These are phyloP conservation scores for Phaeosphaeria sp. DNA, from an alignment of 2,329 filamentous ascomycete genomes.

Conservation along the genomic window DNA sequence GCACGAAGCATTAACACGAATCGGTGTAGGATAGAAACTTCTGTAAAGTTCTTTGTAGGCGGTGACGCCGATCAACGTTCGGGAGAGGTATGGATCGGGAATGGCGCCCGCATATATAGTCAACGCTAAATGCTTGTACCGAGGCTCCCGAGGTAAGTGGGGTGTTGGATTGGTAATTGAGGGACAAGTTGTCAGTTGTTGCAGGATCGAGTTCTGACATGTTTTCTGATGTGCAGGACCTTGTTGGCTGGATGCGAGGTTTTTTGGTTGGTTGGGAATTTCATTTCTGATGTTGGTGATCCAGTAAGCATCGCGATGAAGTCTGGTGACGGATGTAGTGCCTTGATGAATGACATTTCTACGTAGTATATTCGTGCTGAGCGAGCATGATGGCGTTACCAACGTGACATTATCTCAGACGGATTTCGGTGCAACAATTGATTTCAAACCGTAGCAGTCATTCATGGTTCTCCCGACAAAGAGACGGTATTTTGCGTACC, in stretches of 20 bases:
- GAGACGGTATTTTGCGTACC: background rate
- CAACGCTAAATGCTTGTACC: conserved; percentile 17
- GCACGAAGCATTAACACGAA: background rate
- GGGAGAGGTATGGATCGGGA: conserved; percentile 15
- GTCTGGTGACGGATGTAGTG: background rate
- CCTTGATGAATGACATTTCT: background rate
- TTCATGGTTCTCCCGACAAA: background rate
- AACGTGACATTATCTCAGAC: background rate
- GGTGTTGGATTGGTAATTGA: conserved; percentile 24
- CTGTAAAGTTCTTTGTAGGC: conserved; percentile 18
- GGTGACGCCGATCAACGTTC: conserved; percentile 23
- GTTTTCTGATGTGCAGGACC: background rate
- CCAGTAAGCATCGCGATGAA: background rate
- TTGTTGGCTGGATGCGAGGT: background rate
- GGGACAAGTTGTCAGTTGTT: conserved; percentile 1
- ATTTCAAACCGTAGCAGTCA: background rate
- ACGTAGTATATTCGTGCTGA: background rate
- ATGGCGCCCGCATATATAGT: background rate
- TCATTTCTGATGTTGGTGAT: background rate
- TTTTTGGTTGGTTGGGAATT: background rate
- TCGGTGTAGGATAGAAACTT: conserved; percentile 11
- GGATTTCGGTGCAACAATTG: background rate
- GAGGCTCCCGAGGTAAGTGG: conserved; percentile 41
- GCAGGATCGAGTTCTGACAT: conserved; percentile 1
- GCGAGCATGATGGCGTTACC: background rate